Evolutionary conservation across 2,329 filamentous ascomycete genomes (phyloP).

Genomic region (Albifimbria verrucaria): DNA sequence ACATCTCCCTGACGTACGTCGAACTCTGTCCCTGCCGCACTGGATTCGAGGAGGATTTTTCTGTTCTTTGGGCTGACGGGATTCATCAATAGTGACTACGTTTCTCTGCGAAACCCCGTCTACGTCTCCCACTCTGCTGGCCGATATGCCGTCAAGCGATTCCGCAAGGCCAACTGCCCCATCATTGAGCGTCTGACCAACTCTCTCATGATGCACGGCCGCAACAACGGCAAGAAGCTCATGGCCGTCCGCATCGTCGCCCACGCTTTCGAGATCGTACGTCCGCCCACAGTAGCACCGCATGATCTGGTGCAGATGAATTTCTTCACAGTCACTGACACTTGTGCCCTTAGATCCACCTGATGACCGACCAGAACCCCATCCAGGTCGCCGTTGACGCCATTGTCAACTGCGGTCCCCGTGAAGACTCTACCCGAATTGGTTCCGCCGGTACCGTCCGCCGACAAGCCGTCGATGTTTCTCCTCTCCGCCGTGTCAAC

Average conservation of each 20-base stretch:
- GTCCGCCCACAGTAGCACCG: conserved; percentile 35
- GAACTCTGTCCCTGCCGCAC: conserved; percentile 8
- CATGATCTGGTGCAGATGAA: not conserved
- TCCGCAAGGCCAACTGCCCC: conserved; percentile 99
- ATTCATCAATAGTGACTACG: conserved; percentile 77
- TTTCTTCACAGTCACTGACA: conserved; percentile 22
- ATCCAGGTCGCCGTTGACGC: conserved; percentile 99
- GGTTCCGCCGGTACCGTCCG: conserved; percentile 99
- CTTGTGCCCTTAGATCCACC: conserved; percentile 80
- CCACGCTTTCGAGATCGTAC: conserved; percentile 98
- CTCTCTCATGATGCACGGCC: conserved; percentile 99
- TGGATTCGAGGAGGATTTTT: not conserved
- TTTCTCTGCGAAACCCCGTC: conserved; percentile 98
- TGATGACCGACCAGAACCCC: conserved; percentile 99
- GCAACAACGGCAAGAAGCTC: conserved; percentile 99
- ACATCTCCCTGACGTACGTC: conserved; percentile 97
- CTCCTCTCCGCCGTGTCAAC: conserved; percentile 98
- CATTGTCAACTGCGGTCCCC: conserved; percentile 99
- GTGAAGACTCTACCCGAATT: conserved; percentile 99
- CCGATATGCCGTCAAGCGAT: conserved; percentile 98
- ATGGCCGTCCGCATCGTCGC: conserved; percentile 99
- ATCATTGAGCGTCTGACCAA: conserved; percentile 99
- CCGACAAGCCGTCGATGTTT: conserved; percentile 99
- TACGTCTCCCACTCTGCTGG: conserved; percentile 99
- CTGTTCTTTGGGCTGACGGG: conserved; percentile 30